These are phyloP conservation scores for Diatrype stigma DNA, from an alignment of 2,329 filamentous ascomycete species.

Conservation along the genomic window DNA sequence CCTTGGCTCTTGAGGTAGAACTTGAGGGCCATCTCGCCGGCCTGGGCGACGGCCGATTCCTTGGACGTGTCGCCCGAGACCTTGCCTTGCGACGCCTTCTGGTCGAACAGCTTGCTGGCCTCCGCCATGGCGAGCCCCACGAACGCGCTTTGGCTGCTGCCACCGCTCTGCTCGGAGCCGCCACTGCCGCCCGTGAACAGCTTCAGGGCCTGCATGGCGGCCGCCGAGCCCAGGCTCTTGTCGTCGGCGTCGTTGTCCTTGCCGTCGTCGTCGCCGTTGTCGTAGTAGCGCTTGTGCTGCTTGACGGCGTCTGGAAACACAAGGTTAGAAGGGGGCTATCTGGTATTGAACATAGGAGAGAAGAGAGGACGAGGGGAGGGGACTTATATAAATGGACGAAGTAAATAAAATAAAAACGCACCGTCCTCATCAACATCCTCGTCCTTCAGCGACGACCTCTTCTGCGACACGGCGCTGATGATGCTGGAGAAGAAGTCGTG, in stretches of 20 bases:
- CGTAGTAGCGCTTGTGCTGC: constrained; percentile 70
- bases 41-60: constrained; percentile 72
- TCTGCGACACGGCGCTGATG: constrained; percentile 43
- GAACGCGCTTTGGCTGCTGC: constrained; percentile 71
- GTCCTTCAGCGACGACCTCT: constrained; percentile 43
- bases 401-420: constrained; percentile 17
- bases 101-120: constrained; percentile 70
- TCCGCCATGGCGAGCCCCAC: constrained; percentile 84
- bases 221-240: constrained; percentile 62
- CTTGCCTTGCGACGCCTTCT: constrained; percentile 51
- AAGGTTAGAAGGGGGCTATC: not conserved
- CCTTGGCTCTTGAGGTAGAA: constrained; percentile 82
- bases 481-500: constrained; percentile 46
- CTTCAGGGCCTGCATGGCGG: constrained; percentile 78
- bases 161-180: constrained; percentile 35
- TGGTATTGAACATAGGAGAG: no score
- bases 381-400: no score
- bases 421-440: constrained; percentile 49
- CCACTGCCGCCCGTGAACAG: constrained; percentile 61
- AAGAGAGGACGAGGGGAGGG: not conserved
- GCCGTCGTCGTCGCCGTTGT: constrained; percentile 40
- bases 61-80: constrained; percentile 62
- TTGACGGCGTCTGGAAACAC: constrained; percentile 57
- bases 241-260: constrained; percentile 43
- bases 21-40: constrained; percentile 83